phyloP scores from a whole-genome alignment of 2,329 filamentous ascomycete species.

The Aureobasidium musti region DNA sequence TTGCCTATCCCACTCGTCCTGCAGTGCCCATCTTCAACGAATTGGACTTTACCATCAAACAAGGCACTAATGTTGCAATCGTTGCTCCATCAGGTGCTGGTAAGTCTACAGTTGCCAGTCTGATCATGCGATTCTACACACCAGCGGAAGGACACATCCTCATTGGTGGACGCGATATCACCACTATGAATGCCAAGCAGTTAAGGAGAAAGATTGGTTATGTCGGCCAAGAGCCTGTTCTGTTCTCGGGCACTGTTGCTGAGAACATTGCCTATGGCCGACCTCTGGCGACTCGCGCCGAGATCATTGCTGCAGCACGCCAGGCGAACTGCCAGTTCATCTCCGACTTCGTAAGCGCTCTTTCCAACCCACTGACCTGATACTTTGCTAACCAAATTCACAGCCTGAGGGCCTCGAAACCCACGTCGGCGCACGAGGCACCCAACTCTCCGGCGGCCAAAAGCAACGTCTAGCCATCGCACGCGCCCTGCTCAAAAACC shows the following conservation, averaged over 20 bases:
- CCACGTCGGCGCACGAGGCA: conserved; percentile 85
- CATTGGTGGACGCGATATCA: conserved; percentile 82
- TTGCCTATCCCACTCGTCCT: conserved; percentile 91
- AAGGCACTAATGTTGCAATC: conserved; percentile 92
- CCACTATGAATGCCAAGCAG: conserved; percentile 88
- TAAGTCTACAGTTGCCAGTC: conserved; percentile 92
- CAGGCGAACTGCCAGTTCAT: conserved; percentile 97
- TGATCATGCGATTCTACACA: conserved; percentile 88
- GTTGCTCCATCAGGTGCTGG: conserved; percentile 95
- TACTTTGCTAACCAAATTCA: conserved; percentile 20
- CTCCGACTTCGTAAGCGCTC: conserved; percentile 71
- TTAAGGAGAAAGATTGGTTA: conserved; percentile 89
- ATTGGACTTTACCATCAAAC: conserved; percentile 85
- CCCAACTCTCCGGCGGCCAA: conserved; percentile 92
- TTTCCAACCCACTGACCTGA: neutral
- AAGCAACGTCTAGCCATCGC: conserved; percentile 98
- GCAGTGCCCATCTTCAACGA: conserved; percentile 89
- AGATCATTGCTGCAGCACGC: conserved; percentile 83
- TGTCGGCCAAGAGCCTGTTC: conserved; percentile 91
- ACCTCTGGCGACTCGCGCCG: conserved; percentile 71
- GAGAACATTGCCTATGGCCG: conserved; percentile 92
- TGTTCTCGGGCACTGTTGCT: conserved; percentile 81
- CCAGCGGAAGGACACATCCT: conserved; percentile 74
- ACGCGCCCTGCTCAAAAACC: conserved; percentile 88
- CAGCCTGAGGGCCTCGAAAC: conserved; percentile 91